Conservation (phyloP, 2,329 filamentous ascomycete genomes). For the Talaromyces sp. region DNA sequence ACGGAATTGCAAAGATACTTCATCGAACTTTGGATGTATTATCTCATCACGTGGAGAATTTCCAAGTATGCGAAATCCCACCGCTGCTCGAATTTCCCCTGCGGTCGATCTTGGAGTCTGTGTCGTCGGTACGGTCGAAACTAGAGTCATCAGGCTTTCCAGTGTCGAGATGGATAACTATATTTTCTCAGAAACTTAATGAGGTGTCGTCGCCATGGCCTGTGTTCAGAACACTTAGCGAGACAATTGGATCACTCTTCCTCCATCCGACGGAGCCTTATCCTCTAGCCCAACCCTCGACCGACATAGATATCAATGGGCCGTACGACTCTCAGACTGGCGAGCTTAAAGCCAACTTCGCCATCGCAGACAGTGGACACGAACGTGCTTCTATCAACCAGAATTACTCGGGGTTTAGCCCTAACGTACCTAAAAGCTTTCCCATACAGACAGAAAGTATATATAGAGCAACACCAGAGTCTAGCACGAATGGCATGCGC, state of each 20-base stretch:
- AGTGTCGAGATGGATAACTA: slow-evolving; percentile 31
- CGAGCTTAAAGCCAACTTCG: not conserved
- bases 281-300: not conserved
- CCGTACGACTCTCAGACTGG: not conserved
- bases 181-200: slow-evolving; percentile 26
- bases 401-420: not conserved
- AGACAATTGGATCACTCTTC: slow-evolving; percentile 27
- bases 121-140: slow-evolving; percentile 26
- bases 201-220: slow-evolving; percentile 30
- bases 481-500: not conserved
- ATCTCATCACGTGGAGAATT: slow-evolving; percentile 35
- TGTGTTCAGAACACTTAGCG: slow-evolving; percentile 28
- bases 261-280: slow-evolving; percentile 11
- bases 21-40: slow-evolving; percentile 32
- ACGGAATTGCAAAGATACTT: slow-evolving; percentile 35
- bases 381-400: not conserved
- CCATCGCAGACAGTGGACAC: not conserved
- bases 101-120: slow-evolving; percentile 33
- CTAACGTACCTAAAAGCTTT: not conserved
- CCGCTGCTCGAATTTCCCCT: slow-evolving; percentile 35
- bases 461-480: not conserved
- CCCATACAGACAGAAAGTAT: not conserved
- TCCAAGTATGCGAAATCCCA: slow-evolving; percentile 32
- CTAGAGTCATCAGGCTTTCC: slow-evolving; percentile 30
- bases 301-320: not conserved